Conservation (phyloP, 208 protist genomes). For the Borovskyia barvae region DNA sequence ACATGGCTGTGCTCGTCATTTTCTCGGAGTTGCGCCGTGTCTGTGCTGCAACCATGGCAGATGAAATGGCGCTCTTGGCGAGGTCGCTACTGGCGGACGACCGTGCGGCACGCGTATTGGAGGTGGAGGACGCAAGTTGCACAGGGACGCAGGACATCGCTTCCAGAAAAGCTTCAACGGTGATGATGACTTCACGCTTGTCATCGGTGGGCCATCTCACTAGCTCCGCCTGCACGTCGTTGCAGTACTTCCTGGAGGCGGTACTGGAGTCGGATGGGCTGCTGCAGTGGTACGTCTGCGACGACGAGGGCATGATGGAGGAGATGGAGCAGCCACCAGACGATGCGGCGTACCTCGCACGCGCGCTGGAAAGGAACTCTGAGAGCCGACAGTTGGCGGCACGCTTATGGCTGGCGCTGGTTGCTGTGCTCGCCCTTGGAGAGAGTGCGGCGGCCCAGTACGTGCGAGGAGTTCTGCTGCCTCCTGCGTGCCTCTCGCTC, state of each 20-base stretch:
- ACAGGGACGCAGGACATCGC: too few species aligned
- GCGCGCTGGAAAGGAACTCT: not conserved
- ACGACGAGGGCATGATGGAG: constrained; percentile 1
- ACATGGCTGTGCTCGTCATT: constrained; percentile 10
- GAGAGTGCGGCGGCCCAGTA: constrained; percentile 31
- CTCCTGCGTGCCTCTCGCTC: not conserved
- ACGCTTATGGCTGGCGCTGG: constrained; percentile 17
- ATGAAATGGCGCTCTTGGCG: not conserved
- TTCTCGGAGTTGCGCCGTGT: constrained; percentile 9
- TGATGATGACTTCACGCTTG: too few species aligned
- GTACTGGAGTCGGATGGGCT: too few species aligned
- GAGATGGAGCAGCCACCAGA: too few species aligned
- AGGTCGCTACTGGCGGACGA: not conserved
- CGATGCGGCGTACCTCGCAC: not conserved
- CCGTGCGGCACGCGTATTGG: not conserved
- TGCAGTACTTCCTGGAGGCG: too few species aligned
- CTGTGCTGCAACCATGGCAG: too few species aligned
- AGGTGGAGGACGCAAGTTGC: not conserved
- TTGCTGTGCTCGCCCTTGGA: constrained; percentile 20
- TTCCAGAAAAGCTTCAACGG: too few species aligned
- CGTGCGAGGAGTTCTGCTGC: constrained; percentile 26
- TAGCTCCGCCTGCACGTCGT: too few species aligned
- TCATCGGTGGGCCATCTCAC: too few species aligned
- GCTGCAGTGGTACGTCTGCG: too few species aligned
- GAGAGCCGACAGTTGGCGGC: not conserved